Base-by-base conservation (phyloP, 1,284 basidiomycete genomes). In the Moesziomyces antarcticus region DNA sequence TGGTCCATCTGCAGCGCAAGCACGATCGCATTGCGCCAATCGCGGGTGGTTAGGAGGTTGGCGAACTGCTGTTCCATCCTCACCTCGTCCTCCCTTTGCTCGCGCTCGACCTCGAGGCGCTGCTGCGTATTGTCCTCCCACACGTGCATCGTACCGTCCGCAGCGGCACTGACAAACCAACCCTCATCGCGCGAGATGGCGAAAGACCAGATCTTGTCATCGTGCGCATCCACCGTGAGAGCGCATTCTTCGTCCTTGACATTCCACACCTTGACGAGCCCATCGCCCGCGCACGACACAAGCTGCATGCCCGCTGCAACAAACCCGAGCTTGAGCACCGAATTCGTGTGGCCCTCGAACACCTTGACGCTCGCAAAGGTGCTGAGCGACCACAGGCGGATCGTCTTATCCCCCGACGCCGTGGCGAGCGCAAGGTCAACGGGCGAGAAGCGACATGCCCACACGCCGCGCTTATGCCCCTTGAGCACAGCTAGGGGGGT, bases 401-500 rank as follows among this genome's bases (percentile, higher is more conserved):
- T 88, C 0, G 93, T 94, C 84, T 93, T 92, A 86, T 99, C 97
- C 3, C 95, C 94, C 51, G 94, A 95, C 5, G 92, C 94, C 6
- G 93, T 97, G 44, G 93, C 94, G 54, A 99, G 86, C 7, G 94
- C 89, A 56, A 91, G 88, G 79, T 98, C 94, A 6, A 89, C 88
- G 48, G 88, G 88, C 50, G 92, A 91, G 82, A 99, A 99, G 56
- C 89, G 90, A 57, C 96, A 94, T 56, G 89, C 89, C 97, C 97
- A 99, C 8, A 99, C 92, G 1, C 97, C 97, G 60, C 97, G 88
- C 84, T 95, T 94, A 86, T 99, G 97, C 0, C 96, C 97, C 84
- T 92, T 94, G 85, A 94, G 94, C 8, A 91, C 92, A 8, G 94
- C 95, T 1, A 94, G 77, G n/a, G 91, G 87, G 69, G 89, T 89